Percentiles rank a stretch among this genome's conserved stretches.
Conservation (phyloP, 306 rosid species). For the Ziziphus jujuba region DNA sequence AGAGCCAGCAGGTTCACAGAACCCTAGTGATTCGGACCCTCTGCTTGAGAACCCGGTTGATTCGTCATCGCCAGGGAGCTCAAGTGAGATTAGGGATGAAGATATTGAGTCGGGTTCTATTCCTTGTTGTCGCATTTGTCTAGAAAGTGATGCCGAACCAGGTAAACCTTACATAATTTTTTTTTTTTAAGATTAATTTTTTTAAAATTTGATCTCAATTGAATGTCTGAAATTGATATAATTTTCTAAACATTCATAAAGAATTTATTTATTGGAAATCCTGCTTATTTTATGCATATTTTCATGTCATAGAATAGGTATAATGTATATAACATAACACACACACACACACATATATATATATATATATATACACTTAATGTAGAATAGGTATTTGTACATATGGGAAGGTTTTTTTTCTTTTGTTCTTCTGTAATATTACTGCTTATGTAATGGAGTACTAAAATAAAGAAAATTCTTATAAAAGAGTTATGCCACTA, state of each 20-base stretch:
- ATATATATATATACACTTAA: too few relatives aligned
- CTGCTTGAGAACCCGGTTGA: slow-evolving; percentile 55
- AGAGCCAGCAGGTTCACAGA: slow-evolving; percentile 48
- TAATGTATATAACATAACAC: too few relatives aligned
- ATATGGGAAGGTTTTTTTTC: too few relatives aligned
- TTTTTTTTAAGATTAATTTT: neutral
- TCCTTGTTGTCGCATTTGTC: slow-evolving; percentile 94
- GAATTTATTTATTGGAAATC: neutral
- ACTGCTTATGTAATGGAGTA: too few relatives aligned
- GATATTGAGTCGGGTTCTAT: slow-evolving; percentile 75
- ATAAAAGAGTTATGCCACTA: too few relatives aligned
- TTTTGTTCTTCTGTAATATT: too few relatives aligned
- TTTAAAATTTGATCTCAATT: neutral
- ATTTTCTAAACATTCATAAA: neutral
- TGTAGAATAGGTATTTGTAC: too few relatives aligned
- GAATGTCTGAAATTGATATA: neutral
- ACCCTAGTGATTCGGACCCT: slow-evolving; percentile 84
- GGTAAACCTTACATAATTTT: slow-evolving; percentile 39
- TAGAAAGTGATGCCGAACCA: slow-evolving; percentile 86
- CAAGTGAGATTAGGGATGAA: slow-evolving; percentile 68
- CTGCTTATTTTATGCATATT: neutral
- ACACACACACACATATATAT: too few relatives aligned
- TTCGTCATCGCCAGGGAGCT: slow-evolving; percentile 54
- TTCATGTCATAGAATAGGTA: neutral
- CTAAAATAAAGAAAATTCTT: too few relatives aligned